Base-by-base conservation (phyloP, 768 basidiomycete species). In the Tylopilus felleus region DNA sequence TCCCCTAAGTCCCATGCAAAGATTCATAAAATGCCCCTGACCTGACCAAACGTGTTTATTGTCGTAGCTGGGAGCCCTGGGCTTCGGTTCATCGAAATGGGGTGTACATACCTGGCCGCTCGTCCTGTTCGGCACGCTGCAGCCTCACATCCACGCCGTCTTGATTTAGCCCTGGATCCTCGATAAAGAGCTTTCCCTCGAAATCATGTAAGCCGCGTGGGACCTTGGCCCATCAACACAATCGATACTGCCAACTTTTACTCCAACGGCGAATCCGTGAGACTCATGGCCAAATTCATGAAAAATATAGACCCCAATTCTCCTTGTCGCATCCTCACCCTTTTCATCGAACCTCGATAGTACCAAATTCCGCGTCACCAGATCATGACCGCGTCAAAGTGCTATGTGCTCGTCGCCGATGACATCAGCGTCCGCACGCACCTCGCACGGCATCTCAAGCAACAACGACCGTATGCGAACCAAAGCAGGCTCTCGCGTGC, bases 211-310 rank as follows among this genome's bases (percentile, higher is more conserved):
- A 54, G 62, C 66, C 10, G 77, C 77, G 5, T 76, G 66, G 65
- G 68, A 75, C 29, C 57, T 65, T 12, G 76, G 77, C n/a, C n/a
- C 5, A 68, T 77, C 54, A 73, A 67, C 51, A 74, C 71, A 4
- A 65, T 73, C 47, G 75, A 77, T 33, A 74, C 74, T 1, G 73
- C 74, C 19, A 74, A 75, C 48, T 9, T 70, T 4, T 75, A 74
- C 41, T 68, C 66, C 17, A 66, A 67, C 40, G 73, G 72, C 22
- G 66, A 68, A 44, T 75, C 73, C 0, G 77, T 77, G 51, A 56
- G 64, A 8, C 44, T 78, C 40, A 47, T 75, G 9, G 74, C 60
- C 16, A 70, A 71, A 54, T 75, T 73, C 25, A 59, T 77, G 35
- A 67, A 74, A 60, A 60, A 73, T n/a, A 55, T 73, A 10, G 0